Evolutionary conservation across 139 green algal genomes (phyloP).

Genomic region (Chlamydomonas sp.): DNA sequence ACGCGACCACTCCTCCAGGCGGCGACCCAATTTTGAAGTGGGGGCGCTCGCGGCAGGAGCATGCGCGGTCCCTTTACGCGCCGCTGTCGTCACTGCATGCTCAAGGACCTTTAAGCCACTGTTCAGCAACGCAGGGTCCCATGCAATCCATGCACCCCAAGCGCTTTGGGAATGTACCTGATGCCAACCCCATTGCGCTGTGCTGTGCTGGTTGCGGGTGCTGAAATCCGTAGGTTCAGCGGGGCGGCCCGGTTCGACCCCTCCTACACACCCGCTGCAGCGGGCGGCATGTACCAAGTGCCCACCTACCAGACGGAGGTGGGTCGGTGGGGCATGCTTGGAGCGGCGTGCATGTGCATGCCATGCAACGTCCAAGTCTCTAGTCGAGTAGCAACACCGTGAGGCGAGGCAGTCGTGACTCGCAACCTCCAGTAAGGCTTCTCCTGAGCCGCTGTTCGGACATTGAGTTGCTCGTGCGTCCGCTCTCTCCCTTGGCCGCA

Average conservation of each 20-base stretch:
- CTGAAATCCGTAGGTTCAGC: slow-evolving; percentile 12
- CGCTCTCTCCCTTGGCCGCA: not conserved
- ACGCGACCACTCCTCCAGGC: no score
- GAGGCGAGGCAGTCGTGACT: not conserved
- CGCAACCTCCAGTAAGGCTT: not conserved
- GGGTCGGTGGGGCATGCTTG: not conserved
- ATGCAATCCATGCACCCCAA: no score
- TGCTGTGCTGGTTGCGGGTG: not conserved
- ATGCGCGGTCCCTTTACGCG: not conserved
- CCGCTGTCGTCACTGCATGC: not conserved
- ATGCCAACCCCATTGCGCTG: no score
- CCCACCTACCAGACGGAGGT: slow-evolving; percentile 32
- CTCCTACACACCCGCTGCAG: not conserved
- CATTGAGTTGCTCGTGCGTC: not conserved
- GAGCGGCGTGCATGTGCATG: not conserved
- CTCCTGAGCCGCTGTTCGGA: not conserved
- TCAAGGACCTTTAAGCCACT: not conserved
- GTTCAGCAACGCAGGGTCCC: no score
- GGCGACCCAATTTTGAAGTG: no score
- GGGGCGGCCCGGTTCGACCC: slow-evolving; percentile 31
- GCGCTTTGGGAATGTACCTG: no score
- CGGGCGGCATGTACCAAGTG: slow-evolving; percentile 38
- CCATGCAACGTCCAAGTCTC: not conserved
- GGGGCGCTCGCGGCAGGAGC: no score
- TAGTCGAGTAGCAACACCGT: not conserved